Conservation (phyloP, 2,329 filamentous ascomycete genomes). For the Plenodomus tracheiphilus region DNA sequence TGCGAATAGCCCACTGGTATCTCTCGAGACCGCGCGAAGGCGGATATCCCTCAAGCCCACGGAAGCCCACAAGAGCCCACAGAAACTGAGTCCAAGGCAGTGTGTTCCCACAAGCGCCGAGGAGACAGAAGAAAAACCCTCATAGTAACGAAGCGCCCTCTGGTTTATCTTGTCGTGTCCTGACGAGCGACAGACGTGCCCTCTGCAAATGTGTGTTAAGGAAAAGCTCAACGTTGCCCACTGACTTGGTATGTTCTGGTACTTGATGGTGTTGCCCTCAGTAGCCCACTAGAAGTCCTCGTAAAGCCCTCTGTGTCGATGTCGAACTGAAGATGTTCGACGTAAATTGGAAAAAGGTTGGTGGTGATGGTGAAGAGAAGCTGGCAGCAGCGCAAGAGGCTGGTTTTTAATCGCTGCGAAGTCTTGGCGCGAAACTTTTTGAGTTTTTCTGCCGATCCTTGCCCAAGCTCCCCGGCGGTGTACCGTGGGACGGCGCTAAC, state of each 20-base stretch:
- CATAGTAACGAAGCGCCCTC: constrained; percentile 46
- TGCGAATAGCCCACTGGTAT: constrained; percentile 50
- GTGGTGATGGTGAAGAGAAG: constrained; percentile 19
- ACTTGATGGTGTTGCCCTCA: constrained; percentile 32
- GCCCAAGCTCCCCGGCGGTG: constrained; percentile 3
- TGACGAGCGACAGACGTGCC: constrained; percentile 41
- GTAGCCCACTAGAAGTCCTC: constrained; percentile 40
- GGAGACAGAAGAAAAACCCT: constrained; percentile 49
- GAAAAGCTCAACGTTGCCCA: constrained; percentile 46
- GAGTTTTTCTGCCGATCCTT: constrained; percentile 12
- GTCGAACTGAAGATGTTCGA: constrained; percentile 25
- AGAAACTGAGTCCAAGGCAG: constrained; percentile 50
- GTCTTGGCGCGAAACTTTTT: constrained; percentile 9
- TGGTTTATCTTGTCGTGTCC: constrained; percentile 43
- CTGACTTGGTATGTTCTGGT: constrained; percentile 46
- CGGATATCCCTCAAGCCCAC: constrained; percentile 49
- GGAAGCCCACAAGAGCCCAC: constrained; percentile 43
- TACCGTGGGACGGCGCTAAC: not conserved
- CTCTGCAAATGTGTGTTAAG: constrained; percentile 44
- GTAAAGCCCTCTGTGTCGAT: constrained; percentile 33
- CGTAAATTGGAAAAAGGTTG: constrained; percentile 22
- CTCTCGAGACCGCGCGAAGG: constrained; percentile 45
- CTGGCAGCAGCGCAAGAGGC: constrained; percentile 10
- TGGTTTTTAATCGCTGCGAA: constrained; percentile 9
- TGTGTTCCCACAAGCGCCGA: constrained; percentile 59